phyloP scores from a whole-genome alignment of 2,329 filamentous ascomycete genomes.

The Exserohilum turcica region DNA sequence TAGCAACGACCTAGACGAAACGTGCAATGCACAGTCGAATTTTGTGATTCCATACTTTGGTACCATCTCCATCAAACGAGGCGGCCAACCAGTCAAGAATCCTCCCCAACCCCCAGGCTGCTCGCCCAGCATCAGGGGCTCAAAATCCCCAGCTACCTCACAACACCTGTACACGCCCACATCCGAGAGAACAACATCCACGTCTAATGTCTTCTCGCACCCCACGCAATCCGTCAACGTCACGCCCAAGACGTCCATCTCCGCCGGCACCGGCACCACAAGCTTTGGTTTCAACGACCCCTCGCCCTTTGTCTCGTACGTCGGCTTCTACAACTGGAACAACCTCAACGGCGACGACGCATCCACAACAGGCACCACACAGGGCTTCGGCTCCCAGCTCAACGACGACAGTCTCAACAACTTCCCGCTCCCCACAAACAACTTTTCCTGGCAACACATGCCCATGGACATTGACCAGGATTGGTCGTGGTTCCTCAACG shows the following conservation, averaged over 20 bases:
- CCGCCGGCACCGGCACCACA: conserved; percentile 15
- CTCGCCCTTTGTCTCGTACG: conserved; percentile 44
- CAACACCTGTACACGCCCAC: conserved; percentile 17
- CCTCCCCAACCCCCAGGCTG: not conserved
- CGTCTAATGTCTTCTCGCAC: conserved; percentile 20
- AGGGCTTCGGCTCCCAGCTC: conserved; percentile 24
- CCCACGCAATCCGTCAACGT: conserved; percentile 16
- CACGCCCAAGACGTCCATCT: conserved; percentile 21
- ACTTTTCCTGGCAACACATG: conserved; percentile 48
- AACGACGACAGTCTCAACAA: conserved; percentile 41
- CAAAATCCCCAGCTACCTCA: conserved; percentile 4
- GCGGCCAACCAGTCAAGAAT: conserved; percentile 25
- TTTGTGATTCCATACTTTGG: conserved; percentile 52
- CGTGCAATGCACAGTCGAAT: conserved; percentile 24
- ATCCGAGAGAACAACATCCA: conserved; percentile 15
- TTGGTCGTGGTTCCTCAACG: conserved; percentile 50
- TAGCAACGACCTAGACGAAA: conserved; percentile 7
- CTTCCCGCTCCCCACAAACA: conserved; percentile 43
- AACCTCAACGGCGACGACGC: conserved; percentile 25
- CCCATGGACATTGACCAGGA: conserved; percentile 51
- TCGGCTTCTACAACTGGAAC: conserved; percentile 49
- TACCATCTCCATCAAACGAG: conserved; percentile 46
- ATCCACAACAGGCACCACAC: not conserved
- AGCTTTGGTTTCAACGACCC: conserved; percentile 23
- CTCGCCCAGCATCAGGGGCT: conserved; percentile 4